Evolutionary conservation across 1,139 yeast species (phyloP), one percentile per base, ranked within the genome.

Genomic region (Zygotorulaspora mrakii): DNA sequence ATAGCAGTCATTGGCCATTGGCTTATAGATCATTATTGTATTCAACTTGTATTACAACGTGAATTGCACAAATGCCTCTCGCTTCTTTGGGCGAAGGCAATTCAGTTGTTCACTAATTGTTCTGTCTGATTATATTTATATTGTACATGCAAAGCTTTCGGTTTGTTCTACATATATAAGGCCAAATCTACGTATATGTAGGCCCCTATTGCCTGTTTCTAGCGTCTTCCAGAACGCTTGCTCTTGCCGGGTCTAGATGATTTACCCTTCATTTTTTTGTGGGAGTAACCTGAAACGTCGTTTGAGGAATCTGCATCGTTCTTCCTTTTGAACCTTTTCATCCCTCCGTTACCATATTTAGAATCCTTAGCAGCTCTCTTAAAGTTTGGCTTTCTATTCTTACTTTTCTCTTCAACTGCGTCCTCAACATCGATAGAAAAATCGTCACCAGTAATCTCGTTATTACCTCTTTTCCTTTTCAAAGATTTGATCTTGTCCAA

Each of bases 391-490:
- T 74, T 77, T 33, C 66, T 30, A 64, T 70, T 61, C 50, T 59
- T 60, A 25, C 61, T 62, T 31, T 62, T 62, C 32, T 63, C 62
- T 37, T 62, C 65, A 18, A 72, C 71, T 24, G 74, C 76, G 64
- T 89, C 97, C 66, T 89, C 97, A 49, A 91, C 76, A 29, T 95
- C 96, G 56, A 91, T 82, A 53, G 77, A 79, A 46, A 69, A 69
- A 24, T 62, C 67, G 20, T 49, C 52, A 49, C 73, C 74, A 42
- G 70, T 69, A 47, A 86, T 74, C 53, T 83, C 95, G 52, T 80
- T 78, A 46, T 79, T 76, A 53, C 82, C 80, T 68, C 95, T 80
- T 77, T 86, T 87, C 62, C 84, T 81, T 74, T 86, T 88, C 59
- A 91, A 75, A 20, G 85, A 75, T 66, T 88, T 88, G 65, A 91